Evolutionary conservation across 1,284 basidiomycete species (phyloP).

Genomic region (Trichosporon asahii): DNA sequence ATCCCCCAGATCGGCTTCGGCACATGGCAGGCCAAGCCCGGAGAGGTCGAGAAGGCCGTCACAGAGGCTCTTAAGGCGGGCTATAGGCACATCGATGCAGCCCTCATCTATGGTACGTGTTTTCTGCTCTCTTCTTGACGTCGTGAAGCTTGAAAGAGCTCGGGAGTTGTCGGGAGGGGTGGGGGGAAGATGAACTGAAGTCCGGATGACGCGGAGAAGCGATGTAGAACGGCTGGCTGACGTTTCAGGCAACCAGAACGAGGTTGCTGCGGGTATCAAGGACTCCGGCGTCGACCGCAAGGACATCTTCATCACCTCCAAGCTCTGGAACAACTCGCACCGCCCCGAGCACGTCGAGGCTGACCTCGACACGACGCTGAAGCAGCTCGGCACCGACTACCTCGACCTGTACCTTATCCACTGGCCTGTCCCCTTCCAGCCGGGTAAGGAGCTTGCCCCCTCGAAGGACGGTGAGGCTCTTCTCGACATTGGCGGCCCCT

Average conservation of each 20-base stretch:
- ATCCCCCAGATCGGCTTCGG: conserved; percentile 74
- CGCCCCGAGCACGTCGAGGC: conserved; percentile 60
- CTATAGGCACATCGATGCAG: conserved; percentile 68
- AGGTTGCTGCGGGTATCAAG: conserved; percentile 66
- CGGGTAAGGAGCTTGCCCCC: conserved; percentile 63
- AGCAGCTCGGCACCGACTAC: conserved; percentile 67
- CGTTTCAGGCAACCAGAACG: conserved; percentile 61
- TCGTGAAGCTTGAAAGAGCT: no score
- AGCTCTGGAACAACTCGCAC: conserved; percentile 44
- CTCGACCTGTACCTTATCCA: conserved; percentile 81
- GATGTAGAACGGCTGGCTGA: conserved; percentile 19
- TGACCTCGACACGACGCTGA: conserved; percentile 70
- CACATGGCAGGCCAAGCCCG: conserved; percentile 73
- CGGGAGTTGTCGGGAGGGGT: not conserved
- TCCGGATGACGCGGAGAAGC: not conserved
- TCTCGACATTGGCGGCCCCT: conserved; percentile 35
- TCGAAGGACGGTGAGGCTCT: conserved; percentile 21
- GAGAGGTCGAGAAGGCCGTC: conserved; percentile 58
- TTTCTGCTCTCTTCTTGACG: not conserved
- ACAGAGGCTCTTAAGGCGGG: conserved; percentile 15
- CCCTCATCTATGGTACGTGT: conserved; percentile 54
- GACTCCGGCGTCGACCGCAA: conserved; percentile 72
- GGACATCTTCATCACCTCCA: conserved; percentile 79
- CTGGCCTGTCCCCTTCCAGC: conserved; percentile 76
- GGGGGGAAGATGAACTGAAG: not conserved